These are phyloP conservation scores for Aspergillus coremiiformis DNA, from an alignment of 495 filamentous ascomycete species.

Conservation along the genomic window DNA sequence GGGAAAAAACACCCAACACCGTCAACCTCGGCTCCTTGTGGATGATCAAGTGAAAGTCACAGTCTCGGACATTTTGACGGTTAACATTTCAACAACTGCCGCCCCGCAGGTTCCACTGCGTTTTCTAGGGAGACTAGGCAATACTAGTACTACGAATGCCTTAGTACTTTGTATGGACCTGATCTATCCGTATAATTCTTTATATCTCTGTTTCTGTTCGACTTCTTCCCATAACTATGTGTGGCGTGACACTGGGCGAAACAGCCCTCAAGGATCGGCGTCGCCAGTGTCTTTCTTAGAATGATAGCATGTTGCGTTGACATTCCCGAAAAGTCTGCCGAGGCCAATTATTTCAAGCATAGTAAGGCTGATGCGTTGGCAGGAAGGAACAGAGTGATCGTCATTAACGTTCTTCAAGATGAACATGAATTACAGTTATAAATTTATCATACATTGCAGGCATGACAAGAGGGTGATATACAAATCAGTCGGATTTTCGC, in stretches of 20 bases:
- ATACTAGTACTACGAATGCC: no score
- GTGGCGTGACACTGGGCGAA: not conserved
- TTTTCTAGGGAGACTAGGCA: not conserved
- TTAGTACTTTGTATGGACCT: no score
- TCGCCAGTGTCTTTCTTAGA: not conserved
- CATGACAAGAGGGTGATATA: not conserved
- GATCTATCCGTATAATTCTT: no score
- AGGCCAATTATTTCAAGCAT: not conserved
- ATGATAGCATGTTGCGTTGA: not conserved
- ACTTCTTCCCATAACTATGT: not conserved
- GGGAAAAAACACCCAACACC: no score
- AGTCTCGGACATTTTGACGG: not conserved
- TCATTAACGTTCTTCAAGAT: not conserved
- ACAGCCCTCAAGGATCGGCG: not conserved
- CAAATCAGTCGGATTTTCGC: not conserved
- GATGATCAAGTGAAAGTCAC: not conserved
- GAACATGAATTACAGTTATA: not conserved
- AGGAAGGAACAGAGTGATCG: not conserved
- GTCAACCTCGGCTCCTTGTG: constrained; percentile 16
- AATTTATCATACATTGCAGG: not conserved
- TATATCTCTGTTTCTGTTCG: not conserved
- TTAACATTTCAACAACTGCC: not conserved
- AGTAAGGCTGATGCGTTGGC: not conserved
- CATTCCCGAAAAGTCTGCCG: not conserved
- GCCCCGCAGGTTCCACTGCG: not conserved